Percentiles rank a stretch among this genome's conserved stretches.
Evolutionary conservation across 2,329 filamentous ascomycete genomes (phyloP).

Genomic region (Diaporthe humulicola): DNA sequence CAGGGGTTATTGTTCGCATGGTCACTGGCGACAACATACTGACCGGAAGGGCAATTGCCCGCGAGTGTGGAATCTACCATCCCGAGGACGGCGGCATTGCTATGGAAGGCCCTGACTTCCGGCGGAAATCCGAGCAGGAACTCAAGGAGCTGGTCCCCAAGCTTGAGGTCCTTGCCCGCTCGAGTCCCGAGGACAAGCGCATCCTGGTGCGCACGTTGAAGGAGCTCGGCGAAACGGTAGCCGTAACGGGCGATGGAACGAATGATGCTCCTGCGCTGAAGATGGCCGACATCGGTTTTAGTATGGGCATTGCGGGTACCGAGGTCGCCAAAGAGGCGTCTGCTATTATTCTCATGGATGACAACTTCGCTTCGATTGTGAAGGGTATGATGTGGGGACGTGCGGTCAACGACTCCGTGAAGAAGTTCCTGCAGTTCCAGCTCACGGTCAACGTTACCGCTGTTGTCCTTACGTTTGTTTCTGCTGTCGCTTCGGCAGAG

Average conservation of each 20-base stretch:
- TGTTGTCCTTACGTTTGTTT: conserved; percentile 82
- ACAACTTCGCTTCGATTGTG: conserved; percentile 37
- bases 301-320: conserved; percentile 35
- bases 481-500: conserved; percentile 74
- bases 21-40: conserved; percentile 78
- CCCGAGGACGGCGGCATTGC: conserved; percentile 35
- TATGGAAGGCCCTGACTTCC: conserved; percentile 37
- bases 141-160: conserved; percentile 35
- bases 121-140: conserved; percentile 30
- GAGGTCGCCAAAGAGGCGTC: conserved; percentile 37
- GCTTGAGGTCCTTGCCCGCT: conserved; percentile 30
- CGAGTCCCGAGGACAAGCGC: conserved; percentile 36
- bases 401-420: conserved; percentile 74
- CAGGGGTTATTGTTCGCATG: conserved; percentile 81
- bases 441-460: conserved; percentile 85
- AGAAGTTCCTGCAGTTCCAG: conserved; percentile 76
- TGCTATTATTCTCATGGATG: conserved; percentile 36
- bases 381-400: conserved; percentile 76
- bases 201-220: conserved; percentile 35
- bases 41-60: conserved; percentile 74
- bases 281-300: conserved; percentile 36
- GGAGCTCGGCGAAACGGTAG: conserved; percentile 32
- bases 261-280: conserved; percentile 37
- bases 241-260: conserved; percentile 34
- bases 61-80: conserved; percentile 65